Conservation (phyloP, 2,329 filamentous ascomycete genomes). For the Gaeumannomyces sp. region DNA sequence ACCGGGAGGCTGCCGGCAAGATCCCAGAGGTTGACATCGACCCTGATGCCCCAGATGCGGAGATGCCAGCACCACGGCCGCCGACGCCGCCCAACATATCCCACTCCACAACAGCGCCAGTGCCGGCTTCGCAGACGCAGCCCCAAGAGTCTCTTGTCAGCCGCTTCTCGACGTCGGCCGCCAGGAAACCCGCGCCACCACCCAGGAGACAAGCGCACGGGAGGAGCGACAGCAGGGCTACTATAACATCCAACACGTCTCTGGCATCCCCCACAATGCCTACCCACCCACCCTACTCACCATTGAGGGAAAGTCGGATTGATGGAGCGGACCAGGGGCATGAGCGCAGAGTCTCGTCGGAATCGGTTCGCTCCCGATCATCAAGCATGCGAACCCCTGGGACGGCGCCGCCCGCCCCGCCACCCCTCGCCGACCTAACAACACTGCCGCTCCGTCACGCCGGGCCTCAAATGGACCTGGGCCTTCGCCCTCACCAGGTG, state of each 20-base stretch:
- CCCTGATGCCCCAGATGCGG: constrained; percentile 19
- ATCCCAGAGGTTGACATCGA: constrained; percentile 35
- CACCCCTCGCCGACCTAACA: constrained; percentile 47
- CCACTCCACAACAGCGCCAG: constrained; percentile 24
- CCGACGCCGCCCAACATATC: constrained; percentile 33
- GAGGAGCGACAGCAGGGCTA: constrained; percentile 37
- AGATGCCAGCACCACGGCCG: constrained; percentile 26
- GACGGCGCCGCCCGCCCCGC: constrained; percentile 37
- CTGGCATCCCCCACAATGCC: background rate
- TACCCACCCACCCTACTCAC: background rate
- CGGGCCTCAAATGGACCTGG: constrained; percentile 8
- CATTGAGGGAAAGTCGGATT: background rate
- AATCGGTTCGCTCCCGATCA: constrained; percentile 41
- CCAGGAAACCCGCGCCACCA: constrained; percentile 38
- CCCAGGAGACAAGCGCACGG: constrained; percentile 41
- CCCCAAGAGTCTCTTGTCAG: background rate
- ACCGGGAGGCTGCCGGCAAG: constrained; percentile 47
- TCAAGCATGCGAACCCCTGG: constrained; percentile 33
- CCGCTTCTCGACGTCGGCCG: background rate
- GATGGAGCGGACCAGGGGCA: background rate
- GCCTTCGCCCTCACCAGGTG: constrained; percentile 8
- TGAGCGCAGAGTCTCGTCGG: constrained; percentile 40
- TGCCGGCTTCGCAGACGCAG: constrained; percentile 13
- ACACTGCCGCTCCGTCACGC: constrained; percentile 22
- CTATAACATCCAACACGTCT: constrained; percentile 13